Conservation (phyloP, 202 grass and related monocot species). For the Digitaria exilis region DNA sequence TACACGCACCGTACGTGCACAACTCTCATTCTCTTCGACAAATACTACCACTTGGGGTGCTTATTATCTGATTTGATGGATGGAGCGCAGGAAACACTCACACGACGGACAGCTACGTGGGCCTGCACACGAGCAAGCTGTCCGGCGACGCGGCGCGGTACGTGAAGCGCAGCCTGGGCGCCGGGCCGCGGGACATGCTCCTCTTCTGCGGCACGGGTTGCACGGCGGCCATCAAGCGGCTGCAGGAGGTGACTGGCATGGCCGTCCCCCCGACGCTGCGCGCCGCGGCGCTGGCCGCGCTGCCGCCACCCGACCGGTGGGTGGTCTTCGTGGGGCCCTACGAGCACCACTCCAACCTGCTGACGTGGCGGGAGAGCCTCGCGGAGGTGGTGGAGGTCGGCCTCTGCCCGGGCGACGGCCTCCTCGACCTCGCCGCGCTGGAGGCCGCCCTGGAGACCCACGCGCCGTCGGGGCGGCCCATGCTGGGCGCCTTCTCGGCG, state of each 20-base stretch:
- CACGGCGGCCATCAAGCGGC: conserved; percentile 14
- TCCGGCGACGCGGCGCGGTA: conserved; percentile 49
- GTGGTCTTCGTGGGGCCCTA: conserved; percentile 75
- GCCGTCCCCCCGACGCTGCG: neutral
- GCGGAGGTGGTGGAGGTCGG: conserved; percentile 75
- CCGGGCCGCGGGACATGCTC: neutral
- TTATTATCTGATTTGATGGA: neutral
- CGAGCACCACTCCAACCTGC: conserved; percentile 93
- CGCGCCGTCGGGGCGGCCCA: conserved; percentile 43
- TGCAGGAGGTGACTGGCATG: conserved; percentile 29
- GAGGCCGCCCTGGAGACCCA: conserved; percentile 36
- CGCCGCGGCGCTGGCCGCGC: conserved; percentile 29
- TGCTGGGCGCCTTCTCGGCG: conserved; percentile 72
- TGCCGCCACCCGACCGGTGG: conserved; percentile 59
- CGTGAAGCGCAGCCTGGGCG: conserved; percentile 60
- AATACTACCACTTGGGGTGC: neutral
- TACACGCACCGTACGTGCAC: too few relatives aligned
- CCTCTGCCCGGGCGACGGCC: conserved; percentile 36
- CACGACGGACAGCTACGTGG: conserved; percentile 74
- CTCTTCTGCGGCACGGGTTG: conserved; percentile 28
- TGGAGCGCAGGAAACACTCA: conserved; percentile 64
- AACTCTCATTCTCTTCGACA: neutral
- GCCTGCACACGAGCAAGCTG: conserved; percentile 52
- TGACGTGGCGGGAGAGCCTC: conserved; percentile 71
- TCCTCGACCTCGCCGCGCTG: conserved; percentile 54